phyloP scores from a whole-genome alignment of 371 early-diverging fungal genomes.

The Mucor velutinosus region DNA sequence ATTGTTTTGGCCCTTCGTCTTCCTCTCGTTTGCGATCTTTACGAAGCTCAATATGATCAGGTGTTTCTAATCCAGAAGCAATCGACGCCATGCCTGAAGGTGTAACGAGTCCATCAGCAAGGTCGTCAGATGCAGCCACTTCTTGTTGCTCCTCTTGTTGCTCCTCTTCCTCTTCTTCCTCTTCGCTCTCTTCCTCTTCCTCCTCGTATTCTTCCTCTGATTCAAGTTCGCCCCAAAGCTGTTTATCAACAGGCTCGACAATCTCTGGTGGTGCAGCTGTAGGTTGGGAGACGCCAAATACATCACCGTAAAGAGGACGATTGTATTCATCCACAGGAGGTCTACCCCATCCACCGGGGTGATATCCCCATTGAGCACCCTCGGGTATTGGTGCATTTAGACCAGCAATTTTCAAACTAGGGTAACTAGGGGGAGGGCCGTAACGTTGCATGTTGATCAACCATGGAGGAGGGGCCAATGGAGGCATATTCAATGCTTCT shows the following conservation, averaged over 20 bases:
- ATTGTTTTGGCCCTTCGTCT: constrained; percentile 73
- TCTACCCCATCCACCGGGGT: constrained; percentile 98
- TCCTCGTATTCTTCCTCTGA: constrained; percentile 67
- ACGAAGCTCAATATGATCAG: constrained; percentile 89
- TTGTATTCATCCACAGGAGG: constrained; percentile 97
- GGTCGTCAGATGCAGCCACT: constrained; percentile 35
- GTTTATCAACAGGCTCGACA: constrained; percentile 72
- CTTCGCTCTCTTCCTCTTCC: constrained; percentile 63
- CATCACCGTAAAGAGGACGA: constrained; percentile 95
- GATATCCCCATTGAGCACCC: constrained; percentile 99
- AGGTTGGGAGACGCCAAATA: constrained; percentile 75
- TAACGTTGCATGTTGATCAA: constrained; percentile 98
- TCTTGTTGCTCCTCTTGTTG: constrained; percentile 50
- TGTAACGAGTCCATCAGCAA: constrained; percentile 77
- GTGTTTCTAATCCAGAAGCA: constrained; percentile 88
- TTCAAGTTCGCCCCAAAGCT: constrained; percentile 86
- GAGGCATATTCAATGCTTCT: constrained; percentile 89
- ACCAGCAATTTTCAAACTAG: constrained; percentile 92
- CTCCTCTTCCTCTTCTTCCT: constrained; percentile 63
- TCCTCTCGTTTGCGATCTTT: constrained; percentile 62
- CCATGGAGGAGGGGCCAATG: constrained; percentile 97
- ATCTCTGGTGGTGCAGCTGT: constrained; percentile 48
- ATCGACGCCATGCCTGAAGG: constrained; percentile 89
- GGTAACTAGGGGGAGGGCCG: constrained; percentile 97
- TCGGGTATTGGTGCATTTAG: constrained; percentile 97